These are phyloP conservation scores for Rhodomyrtus tomentosa DNA, from an alignment of 345 rosid genomes.

Conservation along the genomic window DNA sequence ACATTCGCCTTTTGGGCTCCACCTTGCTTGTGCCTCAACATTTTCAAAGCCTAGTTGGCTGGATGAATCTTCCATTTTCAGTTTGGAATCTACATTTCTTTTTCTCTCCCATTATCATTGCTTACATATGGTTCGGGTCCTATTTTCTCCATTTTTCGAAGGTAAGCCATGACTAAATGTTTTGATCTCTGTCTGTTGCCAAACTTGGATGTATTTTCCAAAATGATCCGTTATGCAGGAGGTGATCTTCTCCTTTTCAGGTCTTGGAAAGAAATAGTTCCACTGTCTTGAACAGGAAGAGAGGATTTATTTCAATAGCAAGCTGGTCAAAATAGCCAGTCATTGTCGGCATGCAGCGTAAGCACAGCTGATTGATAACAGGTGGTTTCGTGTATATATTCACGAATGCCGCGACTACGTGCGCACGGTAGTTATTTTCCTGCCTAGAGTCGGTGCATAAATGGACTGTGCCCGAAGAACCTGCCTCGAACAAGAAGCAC, in stretches of 20 bases:
- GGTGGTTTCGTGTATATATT: too few species aligned
- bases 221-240: not conserved
- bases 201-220: not conserved
- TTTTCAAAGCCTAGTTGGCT: not conserved
- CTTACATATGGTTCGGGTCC: not conserved
- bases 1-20: not conserved
- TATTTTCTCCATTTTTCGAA: not conserved
- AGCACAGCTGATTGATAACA: not conserved
- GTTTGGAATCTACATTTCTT: not conserved
- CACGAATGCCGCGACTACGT: too few species aligned
- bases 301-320: not conserved
- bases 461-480: not conserved
- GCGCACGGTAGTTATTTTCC: not conserved
- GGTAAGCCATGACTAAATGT: not conserved
- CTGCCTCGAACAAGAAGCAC: not conserved
- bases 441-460: not conserved
- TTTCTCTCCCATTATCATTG: not conserved
- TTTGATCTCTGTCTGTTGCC: not conserved
- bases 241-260: not conserved
- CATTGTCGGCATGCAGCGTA: not conserved
- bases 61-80: not conserved
- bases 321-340: not conserved
- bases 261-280: not conserved
- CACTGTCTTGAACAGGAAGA: not conserved
- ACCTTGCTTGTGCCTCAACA: not conserved